Base-by-base conservation (phyloP, 352 stramenopile genomes). In the Thalassiosira exigua region DNA sequence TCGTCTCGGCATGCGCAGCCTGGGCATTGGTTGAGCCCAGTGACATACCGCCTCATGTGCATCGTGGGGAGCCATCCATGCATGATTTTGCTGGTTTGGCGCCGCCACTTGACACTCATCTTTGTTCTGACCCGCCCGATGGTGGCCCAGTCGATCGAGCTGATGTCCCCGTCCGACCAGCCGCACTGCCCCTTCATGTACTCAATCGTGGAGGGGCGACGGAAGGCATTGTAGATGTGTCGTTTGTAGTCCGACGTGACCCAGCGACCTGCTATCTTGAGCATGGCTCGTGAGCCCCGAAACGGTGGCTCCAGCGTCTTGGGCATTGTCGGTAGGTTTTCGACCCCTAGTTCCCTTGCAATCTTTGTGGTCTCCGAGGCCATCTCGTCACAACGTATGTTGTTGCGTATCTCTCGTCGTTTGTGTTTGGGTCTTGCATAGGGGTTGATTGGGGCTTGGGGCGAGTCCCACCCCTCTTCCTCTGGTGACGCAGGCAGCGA, bases 11-110 rank as follows among this genome's bases (percentile, higher is more conserved):
- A 42, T 51, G 17, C 2, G 30, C 57, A 77, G 9, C 39, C 30
- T 29, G 67, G 67, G 67, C 67, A 75, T 26, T 61, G 54, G 17
- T 2, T n/a, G 14, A 42, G 36, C 3, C 41, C 41, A 12, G 42
- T 64, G 0, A 58, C 42, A 29, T 71, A 36, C 3, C 14, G 21
- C 29, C 19, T 2, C 26, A 65, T 64, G 22, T 66, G 44, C 21
- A 52, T 57, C 0, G 44, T 54, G n/a, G 69, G 69, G 2, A 78
- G 50, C 48, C 58, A 66, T 0, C 58, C 57, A 26, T 78, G 69
- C 58, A 78, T 70, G 2, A 65, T 56, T 32, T 78, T 78, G 26
- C 4, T 22, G 1, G 69, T 78, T 14, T 66, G 65, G 36, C 53
- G 54, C 2, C 24, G 33, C 22, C 19, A 4, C 14, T 3, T 51